Percentiles rank a stretch among this genome's conserved stretches.
phyloP scores from a whole-genome alignment of 2,329 filamentous ascomycete genomes.

The Neurospora sp. region DNA sequence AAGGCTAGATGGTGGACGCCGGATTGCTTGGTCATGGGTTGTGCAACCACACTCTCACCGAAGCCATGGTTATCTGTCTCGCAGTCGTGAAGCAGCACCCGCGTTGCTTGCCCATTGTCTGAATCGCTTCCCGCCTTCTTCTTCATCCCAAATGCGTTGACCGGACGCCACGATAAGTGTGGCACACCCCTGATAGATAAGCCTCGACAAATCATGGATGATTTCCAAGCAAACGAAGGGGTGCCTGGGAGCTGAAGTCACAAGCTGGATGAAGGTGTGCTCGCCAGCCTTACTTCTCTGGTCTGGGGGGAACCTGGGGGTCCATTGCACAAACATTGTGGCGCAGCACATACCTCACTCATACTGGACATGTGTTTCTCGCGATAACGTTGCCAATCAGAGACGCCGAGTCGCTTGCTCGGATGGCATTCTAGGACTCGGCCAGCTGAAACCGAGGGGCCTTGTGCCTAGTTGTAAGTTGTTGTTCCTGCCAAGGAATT shows the following conservation, averaged over 20 bases:
- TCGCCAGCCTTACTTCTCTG: background rate
- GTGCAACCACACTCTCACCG: background rate
- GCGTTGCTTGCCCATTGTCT: background rate
- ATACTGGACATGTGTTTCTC: background rate
- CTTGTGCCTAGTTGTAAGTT: background rate
- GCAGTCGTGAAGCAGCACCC: background rate
- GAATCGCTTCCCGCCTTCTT: background rate
- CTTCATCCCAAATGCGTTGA: background rate
- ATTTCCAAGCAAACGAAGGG: background rate
- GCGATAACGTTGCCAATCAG: background rate
- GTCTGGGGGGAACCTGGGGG: background rate
- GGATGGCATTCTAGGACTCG: background rate
- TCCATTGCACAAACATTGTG: background rate
- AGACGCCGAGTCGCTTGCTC: background rate
- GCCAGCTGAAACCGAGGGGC: background rate
- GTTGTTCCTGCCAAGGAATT: background rate
- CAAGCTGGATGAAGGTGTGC: background rate
- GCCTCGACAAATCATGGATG: background rate
- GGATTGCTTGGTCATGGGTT: background rate
- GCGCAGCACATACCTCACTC: background rate
- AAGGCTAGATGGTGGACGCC: background rate
- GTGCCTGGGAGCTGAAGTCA: background rate
- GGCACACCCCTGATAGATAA: background rate
- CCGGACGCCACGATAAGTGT: background rate
- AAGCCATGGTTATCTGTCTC: background rate